These are phyloP conservation scores for Oldenlandia corymbosa DNA, from an alignment of 257 asterid genomes.

Conservation along the genomic window DNA sequence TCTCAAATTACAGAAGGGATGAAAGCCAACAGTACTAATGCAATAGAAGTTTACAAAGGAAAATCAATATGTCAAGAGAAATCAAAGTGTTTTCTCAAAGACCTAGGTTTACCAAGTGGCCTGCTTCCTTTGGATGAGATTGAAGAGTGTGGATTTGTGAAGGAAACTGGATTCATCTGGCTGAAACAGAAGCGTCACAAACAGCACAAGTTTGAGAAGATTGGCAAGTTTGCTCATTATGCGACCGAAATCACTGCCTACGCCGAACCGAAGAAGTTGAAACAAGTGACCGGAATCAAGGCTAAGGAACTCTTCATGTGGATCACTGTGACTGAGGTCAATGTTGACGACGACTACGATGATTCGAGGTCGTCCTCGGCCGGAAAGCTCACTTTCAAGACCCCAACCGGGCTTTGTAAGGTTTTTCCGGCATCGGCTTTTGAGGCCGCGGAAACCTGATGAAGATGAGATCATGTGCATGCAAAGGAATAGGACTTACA, in stretches of 20 bases:
- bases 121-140: constrained; percentile 58
- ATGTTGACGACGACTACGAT: constrained; percentile 29
- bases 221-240: constrained; percentile 38
- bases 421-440: constrained; percentile 52
- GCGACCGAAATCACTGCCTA: constrained; percentile 56
- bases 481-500: too few species aligned
- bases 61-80: constrained; percentile 52
- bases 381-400: constrained; percentile 52
- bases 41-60: constrained; percentile 53
- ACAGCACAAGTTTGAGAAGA: constrained; percentile 53
- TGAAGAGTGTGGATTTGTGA: constrained; percentile 46
- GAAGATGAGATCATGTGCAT: background rate
- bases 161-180: constrained; percentile 52
- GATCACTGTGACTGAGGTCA: constrained; percentile 43
- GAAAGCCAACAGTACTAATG: constrained; percentile 30
- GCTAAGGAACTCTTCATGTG: constrained; percentile 65
- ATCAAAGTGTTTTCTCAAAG: constrained; percentile 42
- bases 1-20: constrained; percentile 53
- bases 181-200: constrained; percentile 46
- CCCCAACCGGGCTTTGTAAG: constrained; percentile 52
- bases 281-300: constrained; percentile 55
- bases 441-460: constrained; percentile 21
- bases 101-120: constrained; percentile 48
- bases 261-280: constrained; percentile 43
- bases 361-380: constrained; percentile 27